Evolutionary conservation across 2,329 filamentous ascomycete genomes (phyloP).

Genomic region (Fusarium sp.): DNA sequence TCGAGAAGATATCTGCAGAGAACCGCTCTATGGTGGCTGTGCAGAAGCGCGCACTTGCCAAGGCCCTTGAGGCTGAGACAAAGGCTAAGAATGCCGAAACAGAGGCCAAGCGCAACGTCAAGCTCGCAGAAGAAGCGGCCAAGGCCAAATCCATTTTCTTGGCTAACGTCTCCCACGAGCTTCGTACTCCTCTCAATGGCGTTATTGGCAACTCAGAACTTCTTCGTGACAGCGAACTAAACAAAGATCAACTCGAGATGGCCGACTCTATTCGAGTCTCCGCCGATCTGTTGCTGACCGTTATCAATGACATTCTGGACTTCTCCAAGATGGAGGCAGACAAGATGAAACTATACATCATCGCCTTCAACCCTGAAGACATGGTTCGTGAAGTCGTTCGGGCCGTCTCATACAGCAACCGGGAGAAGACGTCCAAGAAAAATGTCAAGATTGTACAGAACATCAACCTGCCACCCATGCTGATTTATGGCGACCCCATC

Average conservation of each 20-base stretch:
- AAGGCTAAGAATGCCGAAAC: slow-evolving; percentile 83
- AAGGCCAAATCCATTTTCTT: slow-evolving; percentile 87
- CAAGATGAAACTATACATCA: slow-evolving; percentile 83
- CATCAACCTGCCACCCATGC: slow-evolving; percentile 80
- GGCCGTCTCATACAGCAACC: slow-evolving; percentile 75
- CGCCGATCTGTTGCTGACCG: slow-evolving; percentile 86
- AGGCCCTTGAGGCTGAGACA: slow-evolving; percentile 78
- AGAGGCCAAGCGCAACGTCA: slow-evolving; percentile 82
- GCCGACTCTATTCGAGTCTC: slow-evolving; percentile 89
- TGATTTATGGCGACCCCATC: slow-evolving; percentile 75
- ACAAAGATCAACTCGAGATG: slow-evolving; percentile 84
- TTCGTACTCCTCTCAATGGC: slow-evolving; percentile 86
- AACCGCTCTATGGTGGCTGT: slow-evolving; percentile 83
- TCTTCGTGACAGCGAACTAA: slow-evolving; percentile 79
- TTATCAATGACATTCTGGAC: slow-evolving; percentile 97
- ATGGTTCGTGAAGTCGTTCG: slow-evolving; percentile 76
- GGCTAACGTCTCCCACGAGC: slow-evolving; percentile 83
- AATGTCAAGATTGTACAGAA: slow-evolving; percentile 76
- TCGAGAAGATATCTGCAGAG: slow-evolving; percentile 82
- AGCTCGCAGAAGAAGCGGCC: slow-evolving; percentile 84
- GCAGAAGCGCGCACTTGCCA: slow-evolving; percentile 79
- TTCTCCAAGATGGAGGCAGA: slow-evolving; percentile 95
- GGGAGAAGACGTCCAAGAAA: slow-evolving; percentile 72
- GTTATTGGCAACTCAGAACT: slow-evolving; percentile 92
- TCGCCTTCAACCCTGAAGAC: slow-evolving; percentile 75